A percentile compares a stretch with the other conserved stretches of the same genome.
These are phyloP conservation scores for Lathyrus aphaca DNA, from an alignment of 306 rosid species.

Conservation along the genomic window DNA sequence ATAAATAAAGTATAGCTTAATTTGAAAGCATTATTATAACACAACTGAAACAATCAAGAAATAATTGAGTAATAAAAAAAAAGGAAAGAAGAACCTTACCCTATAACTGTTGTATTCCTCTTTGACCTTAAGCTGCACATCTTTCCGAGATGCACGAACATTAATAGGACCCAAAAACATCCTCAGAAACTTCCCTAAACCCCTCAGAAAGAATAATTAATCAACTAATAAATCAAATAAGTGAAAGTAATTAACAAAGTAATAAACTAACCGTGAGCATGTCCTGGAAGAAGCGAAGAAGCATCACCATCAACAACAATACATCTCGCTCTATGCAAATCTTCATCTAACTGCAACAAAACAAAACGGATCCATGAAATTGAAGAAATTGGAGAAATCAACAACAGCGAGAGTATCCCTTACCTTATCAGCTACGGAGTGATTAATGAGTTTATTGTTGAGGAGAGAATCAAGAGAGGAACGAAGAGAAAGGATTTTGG, in stretches of 20 bases:
- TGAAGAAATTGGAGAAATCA: too few relatives aligned
- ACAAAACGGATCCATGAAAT: neutral
- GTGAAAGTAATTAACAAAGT: neutral
- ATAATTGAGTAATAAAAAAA: neutral
- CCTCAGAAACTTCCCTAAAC: conserved; percentile 71
- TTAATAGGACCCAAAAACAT: conserved; percentile 96
- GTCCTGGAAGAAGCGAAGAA: conserved; percentile 78
- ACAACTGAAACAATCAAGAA: neutral
- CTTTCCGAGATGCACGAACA: conserved; percentile 87
- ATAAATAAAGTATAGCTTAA: neutral
- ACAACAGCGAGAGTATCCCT: too few relatives aligned
- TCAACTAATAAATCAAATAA: neutral
- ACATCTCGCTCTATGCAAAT: conserved; percentile 77
- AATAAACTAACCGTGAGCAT: conserved; percentile 61
- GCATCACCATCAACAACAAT: conserved; percentile 84
- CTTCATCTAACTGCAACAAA: conserved; percentile 69
- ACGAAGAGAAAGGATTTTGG: conserved; percentile 68
- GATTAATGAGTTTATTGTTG: conserved; percentile 52
- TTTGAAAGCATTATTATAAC: neutral
- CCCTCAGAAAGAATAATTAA: neutral
- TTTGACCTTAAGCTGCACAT: conserved; percentile 90
- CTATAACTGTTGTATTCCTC: conserved; percentile 96
- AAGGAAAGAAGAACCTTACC: conserved; percentile 31
- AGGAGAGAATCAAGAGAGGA: conserved; percentile 62
- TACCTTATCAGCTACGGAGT: conserved; percentile 60